Conservation (phyloP, 306 rosid species). For the Rosa rugosa region DNA sequence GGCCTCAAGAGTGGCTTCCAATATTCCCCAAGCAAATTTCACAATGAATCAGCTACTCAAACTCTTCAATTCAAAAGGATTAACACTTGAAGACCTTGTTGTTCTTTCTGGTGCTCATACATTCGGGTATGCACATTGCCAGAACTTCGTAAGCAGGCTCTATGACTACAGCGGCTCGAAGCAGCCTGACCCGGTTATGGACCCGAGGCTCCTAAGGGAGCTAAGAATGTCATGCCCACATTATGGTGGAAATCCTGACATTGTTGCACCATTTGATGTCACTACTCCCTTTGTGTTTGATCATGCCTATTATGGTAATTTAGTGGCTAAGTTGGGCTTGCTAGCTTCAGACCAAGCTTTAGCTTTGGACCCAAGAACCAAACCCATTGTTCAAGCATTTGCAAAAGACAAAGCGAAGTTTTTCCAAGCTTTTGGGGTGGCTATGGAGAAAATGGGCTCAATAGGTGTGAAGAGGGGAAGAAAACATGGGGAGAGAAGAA, state of each 20-base stretch:
- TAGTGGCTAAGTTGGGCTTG: slow-evolving; percentile 63
- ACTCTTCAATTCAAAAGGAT: slow-evolving; percentile 76
- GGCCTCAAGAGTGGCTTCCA: slow-evolving; percentile 71
- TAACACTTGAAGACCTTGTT: slow-evolving; percentile 61
- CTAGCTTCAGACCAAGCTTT: slow-evolving; percentile 80
- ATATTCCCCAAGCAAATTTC: slow-evolving; percentile 75
- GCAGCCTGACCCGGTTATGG: slow-evolving; percentile 66
- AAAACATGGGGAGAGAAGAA: slow-evolving; percentile 75
- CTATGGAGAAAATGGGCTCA: slow-evolving; percentile 84
- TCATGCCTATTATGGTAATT: slow-evolving; percentile 77
- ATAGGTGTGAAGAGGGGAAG: slow-evolving; percentile 62
- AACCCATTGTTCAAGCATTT: slow-evolving; percentile 47
- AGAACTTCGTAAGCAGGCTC: slow-evolving; percentile 56
- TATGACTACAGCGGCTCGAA: slow-evolving; percentile 53
- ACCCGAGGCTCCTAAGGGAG: slow-evolving; percentile 54
- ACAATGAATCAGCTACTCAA: slow-evolving; percentile 73
- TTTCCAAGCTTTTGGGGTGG: slow-evolving; percentile 67
- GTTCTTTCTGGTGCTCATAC: slow-evolving; percentile 95
- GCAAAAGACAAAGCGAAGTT: slow-evolving; percentile 70
- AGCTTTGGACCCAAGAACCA: slow-evolving; percentile 61
- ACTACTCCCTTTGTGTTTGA: slow-evolving; percentile 82
- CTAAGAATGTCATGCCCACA: slow-evolving; percentile 78
- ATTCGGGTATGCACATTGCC: slow-evolving; percentile 81
- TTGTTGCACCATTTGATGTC: slow-evolving; percentile 83
- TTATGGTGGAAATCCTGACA: slow-evolving; percentile 59